Conservation (phyloP, 352 stramenopile genomes). For the Pythium oligandrum region DNA sequence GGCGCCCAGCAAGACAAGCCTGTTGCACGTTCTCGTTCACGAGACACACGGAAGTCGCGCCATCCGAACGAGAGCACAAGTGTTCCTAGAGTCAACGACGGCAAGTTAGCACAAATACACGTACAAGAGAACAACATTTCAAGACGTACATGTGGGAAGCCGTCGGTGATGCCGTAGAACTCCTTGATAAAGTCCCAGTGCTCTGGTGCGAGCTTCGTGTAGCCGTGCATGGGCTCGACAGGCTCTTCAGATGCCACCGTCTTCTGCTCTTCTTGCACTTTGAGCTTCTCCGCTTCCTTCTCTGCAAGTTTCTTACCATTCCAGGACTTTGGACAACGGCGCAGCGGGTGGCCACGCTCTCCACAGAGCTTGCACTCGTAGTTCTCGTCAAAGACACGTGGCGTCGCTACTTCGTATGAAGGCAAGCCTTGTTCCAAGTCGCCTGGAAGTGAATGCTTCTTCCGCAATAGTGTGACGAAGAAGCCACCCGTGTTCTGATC, state of each 20-base stretch:
- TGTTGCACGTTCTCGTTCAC: conserved; percentile 47
- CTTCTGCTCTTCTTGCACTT: conserved; percentile 10
- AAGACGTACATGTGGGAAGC: conserved; percentile 40
- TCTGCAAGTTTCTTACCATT: conserved; percentile 23
- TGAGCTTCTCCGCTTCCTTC: conserved; percentile 13
- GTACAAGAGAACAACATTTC: not conserved
- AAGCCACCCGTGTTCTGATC: conserved; percentile 98
- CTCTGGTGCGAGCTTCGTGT: conserved; percentile 41
- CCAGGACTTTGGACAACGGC: conserved; percentile 33
- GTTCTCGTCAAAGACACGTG: conserved; percentile 17
- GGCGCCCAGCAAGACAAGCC: conserved; percentile 49
- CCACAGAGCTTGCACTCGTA: conserved; percentile 28
- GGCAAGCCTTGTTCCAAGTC: conserved; percentile 29
- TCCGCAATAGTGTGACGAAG: conserved; percentile 95
- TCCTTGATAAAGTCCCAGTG: conserved; percentile 52
- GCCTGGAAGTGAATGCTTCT: conserved; percentile 41
- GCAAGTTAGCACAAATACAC: conserved; percentile 1
- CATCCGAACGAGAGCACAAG: conserved; percentile 60
- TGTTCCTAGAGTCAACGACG: conserved; percentile 25
- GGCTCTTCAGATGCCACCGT: not conserved
- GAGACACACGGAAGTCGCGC: conserved; percentile 57
- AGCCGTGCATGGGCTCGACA: conserved; percentile 31
- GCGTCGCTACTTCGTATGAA: conserved; percentile 32
- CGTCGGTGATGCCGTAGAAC: conserved; percentile 65
- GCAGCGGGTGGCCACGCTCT: conserved; percentile 24